Evolutionary conservation across 2,329 filamentous ascomycete species (phyloP).

Genomic region (Domatiomyces catenatus): DNA sequence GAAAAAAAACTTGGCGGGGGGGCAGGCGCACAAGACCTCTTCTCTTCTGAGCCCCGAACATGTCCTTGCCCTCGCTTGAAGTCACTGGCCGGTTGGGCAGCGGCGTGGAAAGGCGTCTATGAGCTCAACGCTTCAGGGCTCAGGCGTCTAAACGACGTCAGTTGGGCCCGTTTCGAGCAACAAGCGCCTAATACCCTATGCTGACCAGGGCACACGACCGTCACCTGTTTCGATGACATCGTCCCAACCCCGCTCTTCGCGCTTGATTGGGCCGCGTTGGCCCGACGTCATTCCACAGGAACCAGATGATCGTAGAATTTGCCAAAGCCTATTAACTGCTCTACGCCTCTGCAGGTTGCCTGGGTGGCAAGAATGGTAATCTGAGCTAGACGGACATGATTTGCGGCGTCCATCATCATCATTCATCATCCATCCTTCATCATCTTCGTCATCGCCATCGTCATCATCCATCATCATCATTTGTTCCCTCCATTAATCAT

Average conservation of each 20-base stretch:
- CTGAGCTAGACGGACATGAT: neutral
- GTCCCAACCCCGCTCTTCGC: neutral
- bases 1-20: no score
- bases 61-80: no score
- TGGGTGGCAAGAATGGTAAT: neutral
- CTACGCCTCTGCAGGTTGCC: neutral
- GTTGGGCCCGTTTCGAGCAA: neutral
- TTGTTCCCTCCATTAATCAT: neutral
- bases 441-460: no score
- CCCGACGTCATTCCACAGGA: neutral
- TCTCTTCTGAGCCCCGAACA: neutral
- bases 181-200: neutral
- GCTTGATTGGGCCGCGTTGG: neutral
- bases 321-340: neutral
- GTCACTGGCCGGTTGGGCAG: no score
- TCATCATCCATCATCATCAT: neutral
- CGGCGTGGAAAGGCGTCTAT: no score
- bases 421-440: neutral
- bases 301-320: neutral
- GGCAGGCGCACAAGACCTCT: neutral
- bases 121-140: no score
- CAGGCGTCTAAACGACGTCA: no score
- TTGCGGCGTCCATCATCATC: neutral
- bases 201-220: neutral
- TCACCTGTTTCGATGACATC: neutral